phyloP scores from a whole-genome alignment of 2,329 filamentous ascomycete genomes.

The Ilyonectria robusta region DNA sequence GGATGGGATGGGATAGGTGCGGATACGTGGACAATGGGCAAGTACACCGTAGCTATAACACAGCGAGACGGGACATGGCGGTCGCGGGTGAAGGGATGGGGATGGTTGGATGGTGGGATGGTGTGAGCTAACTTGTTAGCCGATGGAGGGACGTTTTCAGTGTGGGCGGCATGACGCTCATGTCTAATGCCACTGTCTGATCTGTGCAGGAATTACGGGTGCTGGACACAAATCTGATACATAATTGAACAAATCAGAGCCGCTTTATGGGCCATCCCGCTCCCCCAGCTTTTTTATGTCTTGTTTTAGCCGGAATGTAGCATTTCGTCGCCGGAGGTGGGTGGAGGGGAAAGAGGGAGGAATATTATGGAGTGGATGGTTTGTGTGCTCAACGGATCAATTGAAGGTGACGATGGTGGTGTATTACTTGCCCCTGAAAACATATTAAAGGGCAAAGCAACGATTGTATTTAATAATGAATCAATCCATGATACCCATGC shows the following conservation, averaged over 20 bases:
- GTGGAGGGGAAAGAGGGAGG: neutral
- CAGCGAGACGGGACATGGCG: neutral
- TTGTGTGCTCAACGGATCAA: neutral
- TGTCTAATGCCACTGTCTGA: neutral
- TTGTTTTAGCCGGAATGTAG: slow-evolving; percentile 11
- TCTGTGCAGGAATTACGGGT: neutral
- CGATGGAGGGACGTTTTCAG: neutral
- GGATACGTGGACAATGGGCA: neutral
- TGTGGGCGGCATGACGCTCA: neutral
- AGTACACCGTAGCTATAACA: neutral
- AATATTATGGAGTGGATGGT: neutral
- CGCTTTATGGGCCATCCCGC: neutral
- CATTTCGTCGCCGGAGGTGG: slow-evolving; percentile 7
- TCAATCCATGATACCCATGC: neutral
- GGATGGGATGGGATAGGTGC: slow-evolving; percentile 4
- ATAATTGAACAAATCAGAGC: neutral
- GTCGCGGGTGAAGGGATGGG: slow-evolving; percentile 4
- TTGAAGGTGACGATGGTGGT: neutral
- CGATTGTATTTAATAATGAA: neutral
- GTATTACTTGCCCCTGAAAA: neutral
- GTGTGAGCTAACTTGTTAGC: neutral
- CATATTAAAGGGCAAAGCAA: neutral
- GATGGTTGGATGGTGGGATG: neutral
- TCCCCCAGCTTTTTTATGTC: neutral
- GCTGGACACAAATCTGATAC: neutral